Base-by-base conservation (phyloP, 2,329 filamentous ascomycete species). In the Calcarisporium arbuscula region DNA sequence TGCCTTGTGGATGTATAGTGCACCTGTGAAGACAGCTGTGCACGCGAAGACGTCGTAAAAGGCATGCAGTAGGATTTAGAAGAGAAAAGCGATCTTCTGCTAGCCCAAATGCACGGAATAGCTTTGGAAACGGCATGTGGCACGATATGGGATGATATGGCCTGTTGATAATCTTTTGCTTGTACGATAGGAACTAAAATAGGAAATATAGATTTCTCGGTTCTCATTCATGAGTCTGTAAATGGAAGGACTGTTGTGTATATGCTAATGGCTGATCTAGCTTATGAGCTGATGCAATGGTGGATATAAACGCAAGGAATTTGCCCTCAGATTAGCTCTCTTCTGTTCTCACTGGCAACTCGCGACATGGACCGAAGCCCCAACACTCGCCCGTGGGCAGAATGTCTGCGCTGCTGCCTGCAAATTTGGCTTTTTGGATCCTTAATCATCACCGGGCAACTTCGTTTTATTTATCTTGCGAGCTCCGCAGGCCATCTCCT, bases 1-100 rank as follows among this genome's bases (percentile, higher is more conserved):
- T 34, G 77, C 79, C 11, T 52, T 96, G 22, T 98, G 92, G 92
- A 68, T 98, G 60, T 98, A 73, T 52, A 76, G 72, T 51, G 67
- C 67, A 52, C 73, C 74, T 3, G 51, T 56, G 4, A 53, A 50
- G 16, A 49, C 50, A 37, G 48, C 52, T 15, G 43, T 47, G 22
- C 51, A 45, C 26, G 48, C 39, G 3, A 35, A 38, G 39, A 41
- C n/a, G n/a, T n/a, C n/a, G n/a, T n/a, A 41, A 32, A 41, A 38
- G 22, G 14, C 22, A 14, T 25, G n/a, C 22, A 4, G 22, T 14
- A 25, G 22, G 10, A 14, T 25, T 4, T 19, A 27, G 19, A n/a
- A n/a, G n/a, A n/a, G n/a, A n/a, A n/a, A n/a, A n/a, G n/a, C n/a
- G n/a, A n/a, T n/a, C n/a, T n/a, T n/a, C n/a, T n/a, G n/a, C n/a